These are phyloP conservation scores for Nicotiana knightiana DNA, from an alignment of 257 asterid genomes.

Conservation along the genomic window DNA sequence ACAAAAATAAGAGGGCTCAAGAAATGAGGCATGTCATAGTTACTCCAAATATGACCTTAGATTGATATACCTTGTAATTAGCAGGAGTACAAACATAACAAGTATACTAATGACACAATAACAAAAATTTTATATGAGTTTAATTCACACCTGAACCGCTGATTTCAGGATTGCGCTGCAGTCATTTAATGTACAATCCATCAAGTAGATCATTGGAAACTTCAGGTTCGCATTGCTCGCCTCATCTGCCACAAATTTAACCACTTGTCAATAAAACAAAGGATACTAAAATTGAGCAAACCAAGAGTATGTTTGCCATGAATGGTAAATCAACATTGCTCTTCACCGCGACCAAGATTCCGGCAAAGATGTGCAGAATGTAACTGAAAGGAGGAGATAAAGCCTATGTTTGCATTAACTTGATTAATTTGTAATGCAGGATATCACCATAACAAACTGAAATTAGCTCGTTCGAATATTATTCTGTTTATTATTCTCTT, in stretches of 20 bases:
- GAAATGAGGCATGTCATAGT: background rate
- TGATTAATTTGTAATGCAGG: background rate
- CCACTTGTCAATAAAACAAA: constrained; percentile 26
- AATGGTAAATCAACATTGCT: background rate
- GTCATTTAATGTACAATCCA: constrained; percentile 90
- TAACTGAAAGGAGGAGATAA: background rate
- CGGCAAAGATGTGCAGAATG: background rate
- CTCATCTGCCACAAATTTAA: constrained; percentile 57
- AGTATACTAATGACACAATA: background rate
- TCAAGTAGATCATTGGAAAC: constrained; percentile 78
- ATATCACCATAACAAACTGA: constrained; percentile 3
- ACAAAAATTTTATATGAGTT: background rate
- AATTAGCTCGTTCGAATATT: background rate
- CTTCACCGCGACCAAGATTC: background rate
- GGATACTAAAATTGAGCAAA: constrained; percentile 19
- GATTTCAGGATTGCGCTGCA: constrained; percentile 64
- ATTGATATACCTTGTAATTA: background rate
- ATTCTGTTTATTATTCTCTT: background rate
- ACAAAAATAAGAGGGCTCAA: background rate
- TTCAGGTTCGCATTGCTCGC: constrained; percentile 30
- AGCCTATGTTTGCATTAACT: background rate
- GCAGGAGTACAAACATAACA: background rate
- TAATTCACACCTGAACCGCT: constrained; percentile 50
- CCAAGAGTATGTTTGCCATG: background rate
- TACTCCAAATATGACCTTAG: background rate